phyloP scores from a whole-genome alignment of 1,139 yeast genomes.

The Insectozyma bohioensis region DNA sequence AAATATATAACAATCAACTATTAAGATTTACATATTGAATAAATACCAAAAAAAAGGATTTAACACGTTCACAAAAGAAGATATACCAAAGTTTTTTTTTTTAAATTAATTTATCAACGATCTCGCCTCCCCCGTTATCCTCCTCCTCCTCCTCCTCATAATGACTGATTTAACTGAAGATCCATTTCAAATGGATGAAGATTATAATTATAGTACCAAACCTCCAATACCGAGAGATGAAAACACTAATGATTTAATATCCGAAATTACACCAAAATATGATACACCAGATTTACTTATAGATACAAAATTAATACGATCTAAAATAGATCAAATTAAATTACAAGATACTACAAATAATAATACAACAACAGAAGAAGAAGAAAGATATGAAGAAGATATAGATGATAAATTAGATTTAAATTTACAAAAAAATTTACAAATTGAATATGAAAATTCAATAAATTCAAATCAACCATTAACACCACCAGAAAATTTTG shows the following conservation, averaged over 20 bases:
- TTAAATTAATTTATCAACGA: too few relatives aligned
- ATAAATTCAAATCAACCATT: slow-evolving; percentile 20
- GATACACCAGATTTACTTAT: slow-evolving; percentile 14
- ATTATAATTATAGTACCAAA: slow-evolving; percentile 17
- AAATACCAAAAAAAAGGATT: too few relatives aligned
- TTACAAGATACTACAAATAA: slow-evolving; percentile 19
- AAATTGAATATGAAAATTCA: slow-evolving; percentile 18
- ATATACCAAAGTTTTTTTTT: too few relatives aligned
- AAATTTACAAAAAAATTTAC: slow-evolving; percentile 23
- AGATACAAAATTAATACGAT: slow-evolving; percentile 36
- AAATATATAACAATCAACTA: too few relatives aligned
- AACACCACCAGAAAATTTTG: slow-evolving; percentile 89
- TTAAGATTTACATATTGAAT: too few relatives aligned
- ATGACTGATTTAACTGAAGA: slow-evolving; percentile 40
- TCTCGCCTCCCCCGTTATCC: too few relatives aligned
- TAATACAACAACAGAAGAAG: slow-evolving; percentile 24
- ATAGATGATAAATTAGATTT: slow-evolving; percentile 42
- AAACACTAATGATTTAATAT: too few relatives aligned
- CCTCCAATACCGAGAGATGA: slow-evolving; percentile 4
- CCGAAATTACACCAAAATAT: slow-evolving; percentile 21
- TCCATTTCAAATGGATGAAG: slow-evolving; percentile 52
- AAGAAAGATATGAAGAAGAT: slow-evolving; percentile 39
- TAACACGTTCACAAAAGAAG: too few relatives aligned
- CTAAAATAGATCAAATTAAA: slow-evolving; percentile 28
- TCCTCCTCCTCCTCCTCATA: too few relatives aligned